Base-by-base conservation (phyloP, 2,329 filamentous ascomycete genomes). In the Exophiala bonariae region DNA sequence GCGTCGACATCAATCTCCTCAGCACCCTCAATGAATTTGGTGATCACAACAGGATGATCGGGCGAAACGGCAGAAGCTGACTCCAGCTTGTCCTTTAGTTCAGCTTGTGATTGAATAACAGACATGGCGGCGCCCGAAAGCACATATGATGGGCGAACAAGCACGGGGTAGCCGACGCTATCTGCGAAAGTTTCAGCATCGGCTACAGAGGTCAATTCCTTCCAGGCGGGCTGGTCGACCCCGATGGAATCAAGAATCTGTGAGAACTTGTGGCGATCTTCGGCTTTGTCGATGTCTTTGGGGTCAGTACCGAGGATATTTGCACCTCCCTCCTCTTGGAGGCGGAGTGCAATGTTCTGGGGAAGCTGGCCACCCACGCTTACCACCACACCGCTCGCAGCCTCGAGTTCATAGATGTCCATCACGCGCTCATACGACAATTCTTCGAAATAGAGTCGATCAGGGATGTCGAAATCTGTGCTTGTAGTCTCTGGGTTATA, bases 121-220 rank as follows among this genome's bases (percentile, higher is more conserved):
- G 89, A 97, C 93, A 99, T 99, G 64, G 93, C 93, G 59, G 93
- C 93, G 67, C 93, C 93, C 26, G 93, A 97, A 40, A 99, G 84
- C 45, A 99, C 93, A 68, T 99, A 99, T 61, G 83, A 89, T 40
- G 93, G 93, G 52, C 93, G 89, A 56, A 97, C 92, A 41, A 99
- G 82, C 32, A 99, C 93, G 14, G 93, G 93, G 72, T 96, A 99
- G 57, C 86, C 84, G 54, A 97, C 93, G 59, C 82, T 74, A 10
- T 89, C 75, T 41, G 90, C 91, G 61, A 97, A 99, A 54, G 80
- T 75, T 73, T 91, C 86, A n/a, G 91, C 93, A 16, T 88, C 93
- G 53, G 85, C 75, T 52, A 92, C 88, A 13, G 89, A 96, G 22
- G 87, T 95, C 31, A 97, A 82, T 69, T 99, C 93, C 72, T 95